Evolutionary conservation across 192 early-diverging fungal species (phyloP).

Genomic region (Allomyces javanicus): DNA sequence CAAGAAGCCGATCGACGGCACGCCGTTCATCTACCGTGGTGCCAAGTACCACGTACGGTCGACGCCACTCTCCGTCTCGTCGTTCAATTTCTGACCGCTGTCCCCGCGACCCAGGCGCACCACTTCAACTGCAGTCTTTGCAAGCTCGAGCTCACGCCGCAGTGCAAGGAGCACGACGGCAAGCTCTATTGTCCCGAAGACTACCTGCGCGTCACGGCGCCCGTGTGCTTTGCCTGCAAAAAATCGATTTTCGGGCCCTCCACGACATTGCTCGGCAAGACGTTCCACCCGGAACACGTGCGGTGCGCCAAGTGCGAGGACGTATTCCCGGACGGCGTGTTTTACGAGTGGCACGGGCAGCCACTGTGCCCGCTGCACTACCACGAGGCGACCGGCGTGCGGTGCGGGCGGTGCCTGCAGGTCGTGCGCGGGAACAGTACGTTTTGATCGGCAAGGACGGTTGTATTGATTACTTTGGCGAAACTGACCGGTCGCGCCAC

Average conservation of each 20-base stretch:
- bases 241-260: constrained; percentile 18
- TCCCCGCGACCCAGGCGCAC: constrained; percentile 9
- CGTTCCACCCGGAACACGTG: constrained; percentile 31
- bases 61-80: background rate
- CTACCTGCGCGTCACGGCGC: constrained; percentile 12
- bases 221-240: constrained; percentile 18
- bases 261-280: constrained; percentile 18
- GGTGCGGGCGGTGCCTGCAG: constrained; percentile 21
- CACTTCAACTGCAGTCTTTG: constrained; percentile 26
- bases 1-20: constrained; percentile 13
- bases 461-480: no score
- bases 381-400: constrained; percentile 18
- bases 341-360: constrained; percentile 20
- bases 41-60: constrained; percentile 1
- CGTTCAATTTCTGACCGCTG: no score
- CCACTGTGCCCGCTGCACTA: constrained; percentile 27
- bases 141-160: constrained; percentile 9
- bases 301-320: constrained; percentile 25
- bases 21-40: constrained; percentile 2
- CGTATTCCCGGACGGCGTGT: constrained; percentile 16
- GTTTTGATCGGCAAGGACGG: no score
- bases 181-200: constrained; percentile 26
- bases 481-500: no score
- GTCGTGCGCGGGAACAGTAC: constrained; percentile 17
- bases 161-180: constrained; percentile 21